A percentile compares a stretch with the other conserved stretches of the same genome.
These are phyloP conservation scores for Stentor roeselii DNA, from an alignment of 73 alveolate species.

Conservation along the genomic window DNA sequence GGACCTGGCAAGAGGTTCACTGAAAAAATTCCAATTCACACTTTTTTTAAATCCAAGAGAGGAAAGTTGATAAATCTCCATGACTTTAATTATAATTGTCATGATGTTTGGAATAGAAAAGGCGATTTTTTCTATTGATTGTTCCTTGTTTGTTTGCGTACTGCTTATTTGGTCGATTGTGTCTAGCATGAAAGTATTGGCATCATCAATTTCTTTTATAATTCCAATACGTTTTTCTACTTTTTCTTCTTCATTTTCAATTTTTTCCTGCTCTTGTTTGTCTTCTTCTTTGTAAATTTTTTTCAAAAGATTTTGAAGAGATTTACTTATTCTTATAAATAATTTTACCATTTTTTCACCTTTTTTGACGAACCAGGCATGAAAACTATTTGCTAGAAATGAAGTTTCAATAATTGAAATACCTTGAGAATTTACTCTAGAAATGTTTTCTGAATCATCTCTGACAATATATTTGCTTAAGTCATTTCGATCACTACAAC, in stretches of 20 bases:
- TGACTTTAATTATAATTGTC: background rate
- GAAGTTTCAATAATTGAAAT: no score
- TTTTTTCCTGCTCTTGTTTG: background rate
- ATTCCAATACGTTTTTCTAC: background rate
- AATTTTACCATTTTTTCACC: background rate
- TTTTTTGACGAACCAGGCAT: no score
- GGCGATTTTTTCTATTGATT: background rate
- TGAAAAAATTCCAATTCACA: background rate
- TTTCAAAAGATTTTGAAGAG: background rate
- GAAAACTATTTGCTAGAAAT: no score
- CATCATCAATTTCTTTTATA: background rate
- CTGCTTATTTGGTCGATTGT: background rate
- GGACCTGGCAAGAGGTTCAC: background rate
- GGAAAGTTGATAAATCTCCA: background rate
- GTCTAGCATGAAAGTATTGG: background rate
- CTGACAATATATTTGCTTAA: no score
- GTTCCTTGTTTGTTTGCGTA: background rate
- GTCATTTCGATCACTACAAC: no score
- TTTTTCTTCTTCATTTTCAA: background rate
- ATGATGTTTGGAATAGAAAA: background rate
- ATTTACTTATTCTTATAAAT: background rate
- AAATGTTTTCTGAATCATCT: no score
- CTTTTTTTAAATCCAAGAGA: background rate
- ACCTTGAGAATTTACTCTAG: no score
- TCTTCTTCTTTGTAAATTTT: background rate